These are phyloP conservation scores for Nannochloris sp. DNA, from an alignment of 139 green algal species.

Conservation along the genomic window DNA sequence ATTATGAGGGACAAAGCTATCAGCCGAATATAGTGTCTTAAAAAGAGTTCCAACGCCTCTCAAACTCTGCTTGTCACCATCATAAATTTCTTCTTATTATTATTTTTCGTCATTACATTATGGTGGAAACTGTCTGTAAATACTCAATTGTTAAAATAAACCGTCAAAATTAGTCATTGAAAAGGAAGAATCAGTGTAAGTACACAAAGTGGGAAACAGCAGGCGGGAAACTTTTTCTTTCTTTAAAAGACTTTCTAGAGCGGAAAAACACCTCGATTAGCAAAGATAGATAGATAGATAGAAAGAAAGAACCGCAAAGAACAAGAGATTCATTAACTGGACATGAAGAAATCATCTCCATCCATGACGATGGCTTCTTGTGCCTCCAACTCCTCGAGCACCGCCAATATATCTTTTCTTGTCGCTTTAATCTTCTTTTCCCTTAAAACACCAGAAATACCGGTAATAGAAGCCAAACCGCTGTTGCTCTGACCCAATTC, in stretches of 20 bases:
- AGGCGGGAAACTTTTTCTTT: no score
- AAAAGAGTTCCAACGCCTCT: not conserved
- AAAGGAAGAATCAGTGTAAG: no score
- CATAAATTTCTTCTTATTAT: no score
- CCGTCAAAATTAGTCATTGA: no score
- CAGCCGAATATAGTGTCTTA: not conserved
- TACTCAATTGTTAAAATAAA: no score
- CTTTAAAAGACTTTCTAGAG: no score
- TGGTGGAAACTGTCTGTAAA: no score
- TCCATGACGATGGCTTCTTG: conserved; percentile 15
- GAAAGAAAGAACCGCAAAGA: not conserved
- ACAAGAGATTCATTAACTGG: conserved; percentile 5
- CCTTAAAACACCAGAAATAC: conserved; percentile 14
- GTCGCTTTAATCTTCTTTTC: conserved; percentile 1
- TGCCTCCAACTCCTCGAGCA: conserved; percentile 13
- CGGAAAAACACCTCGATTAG: no score
- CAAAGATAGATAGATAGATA: no score
- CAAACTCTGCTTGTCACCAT: no score
- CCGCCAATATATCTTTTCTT: not conserved
- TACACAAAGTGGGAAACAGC: no score
- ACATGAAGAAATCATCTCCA: conserved; percentile 24
- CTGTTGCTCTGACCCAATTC: conserved; percentile 3
- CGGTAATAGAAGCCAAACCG: conserved; percentile 15
- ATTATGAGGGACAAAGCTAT: not conserved
- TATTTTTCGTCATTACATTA: no score